Conservation (phyloP, 2,329 filamentous ascomycete genomes). For the Juglanconis sp. region DNA sequence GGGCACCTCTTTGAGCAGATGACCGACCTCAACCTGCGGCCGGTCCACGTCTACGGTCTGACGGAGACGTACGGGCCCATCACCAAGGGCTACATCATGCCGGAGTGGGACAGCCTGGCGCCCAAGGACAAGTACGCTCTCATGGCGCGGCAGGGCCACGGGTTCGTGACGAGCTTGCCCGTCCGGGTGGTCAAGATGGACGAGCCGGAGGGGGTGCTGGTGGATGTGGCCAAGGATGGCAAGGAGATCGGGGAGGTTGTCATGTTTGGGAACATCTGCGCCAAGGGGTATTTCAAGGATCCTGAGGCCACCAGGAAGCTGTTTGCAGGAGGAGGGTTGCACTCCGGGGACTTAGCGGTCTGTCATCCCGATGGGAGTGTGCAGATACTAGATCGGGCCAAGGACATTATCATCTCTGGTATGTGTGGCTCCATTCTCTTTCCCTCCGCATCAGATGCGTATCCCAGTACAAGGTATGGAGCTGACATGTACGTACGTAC, state of each 20-base stretch:
- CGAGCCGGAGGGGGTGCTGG: constrained; percentile 61
- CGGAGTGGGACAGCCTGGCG: constrained; percentile 75
- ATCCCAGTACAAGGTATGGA: background rate
- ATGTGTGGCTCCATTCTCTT: constrained; percentile 27
- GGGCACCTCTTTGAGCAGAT: constrained; percentile 92
- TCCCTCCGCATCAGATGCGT: background rate
- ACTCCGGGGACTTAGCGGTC: constrained; percentile 89
- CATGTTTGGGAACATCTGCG: constrained; percentile 87
- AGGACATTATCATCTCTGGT: constrained; percentile 98
- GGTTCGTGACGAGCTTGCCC: constrained; percentile 79
- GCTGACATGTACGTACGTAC: background rate
- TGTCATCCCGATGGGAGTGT: constrained; percentile 88
- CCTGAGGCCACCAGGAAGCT: constrained; percentile 79
- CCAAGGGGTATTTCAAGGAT: constrained; percentile 90
- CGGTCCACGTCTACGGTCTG: constrained; percentile 89
- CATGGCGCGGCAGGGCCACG: constrained; percentile 94
- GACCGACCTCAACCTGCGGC: constrained; percentile 74
- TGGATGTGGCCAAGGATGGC: constrained; percentile 49
- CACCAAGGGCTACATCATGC: constrained; percentile 87
- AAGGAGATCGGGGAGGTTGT: constrained; percentile 56
- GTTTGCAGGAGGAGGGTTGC: constrained; percentile 80
- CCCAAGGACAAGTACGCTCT: constrained; percentile 74
- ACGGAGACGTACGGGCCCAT: constrained; percentile 92
- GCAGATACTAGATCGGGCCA: constrained; percentile 89
- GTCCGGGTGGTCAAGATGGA: constrained; percentile 79